Conservation (phyloP, 176 grass and related monocot species). For the Raddia guianensis region DNA sequence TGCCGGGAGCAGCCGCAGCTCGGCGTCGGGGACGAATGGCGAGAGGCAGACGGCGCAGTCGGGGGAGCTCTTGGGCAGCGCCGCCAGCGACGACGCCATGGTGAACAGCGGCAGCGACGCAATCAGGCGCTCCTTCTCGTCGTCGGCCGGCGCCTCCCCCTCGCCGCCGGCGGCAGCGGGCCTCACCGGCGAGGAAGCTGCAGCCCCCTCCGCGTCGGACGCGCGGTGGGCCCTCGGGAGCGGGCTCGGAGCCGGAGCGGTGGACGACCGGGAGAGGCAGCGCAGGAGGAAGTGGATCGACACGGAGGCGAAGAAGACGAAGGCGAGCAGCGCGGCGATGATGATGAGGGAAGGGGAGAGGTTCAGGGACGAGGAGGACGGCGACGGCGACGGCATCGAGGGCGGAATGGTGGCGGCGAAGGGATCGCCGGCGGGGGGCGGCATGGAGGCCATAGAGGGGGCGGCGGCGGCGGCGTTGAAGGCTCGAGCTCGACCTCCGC, state of each 20-base stretch:
- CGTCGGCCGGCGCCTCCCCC: constrained; percentile 25
- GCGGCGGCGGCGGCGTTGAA: constrained; percentile 23
- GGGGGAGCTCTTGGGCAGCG: constrained; percentile 80
- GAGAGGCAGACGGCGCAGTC: constrained; percentile 94
- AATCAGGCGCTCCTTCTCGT: constrained; percentile 71
- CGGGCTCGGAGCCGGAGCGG: constrained; percentile 21
- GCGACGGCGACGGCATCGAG: constrained; percentile 36
- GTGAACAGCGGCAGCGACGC: constrained; percentile 83
- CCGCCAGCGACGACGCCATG: constrained; percentile 69
- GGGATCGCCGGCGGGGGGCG: constrained; percentile 49
- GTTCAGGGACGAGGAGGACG: constrained; percentile 47
- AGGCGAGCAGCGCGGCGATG: constrained; percentile 64
- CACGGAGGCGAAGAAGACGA: constrained; percentile 68
- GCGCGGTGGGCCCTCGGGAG: constrained; percentile 22
- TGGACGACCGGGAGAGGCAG: constrained; percentile 48
- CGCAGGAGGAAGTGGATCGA: constrained; percentile 88
- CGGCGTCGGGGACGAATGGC: constrained; percentile 68
- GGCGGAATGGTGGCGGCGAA: constrained; percentile 50
- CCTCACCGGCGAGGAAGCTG: neutral
- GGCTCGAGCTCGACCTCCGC: constrained; percentile 26
- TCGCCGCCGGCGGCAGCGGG: neutral
- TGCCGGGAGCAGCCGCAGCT: constrained; percentile 87
- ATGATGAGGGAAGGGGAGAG: constrained; percentile 74
- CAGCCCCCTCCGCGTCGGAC: constrained; percentile 1
- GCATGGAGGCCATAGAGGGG: constrained; percentile 39